Evolutionary conservation across 352 stramenopile genomes (phyloP).

Genomic region (Phytophthora quininea): DNA sequence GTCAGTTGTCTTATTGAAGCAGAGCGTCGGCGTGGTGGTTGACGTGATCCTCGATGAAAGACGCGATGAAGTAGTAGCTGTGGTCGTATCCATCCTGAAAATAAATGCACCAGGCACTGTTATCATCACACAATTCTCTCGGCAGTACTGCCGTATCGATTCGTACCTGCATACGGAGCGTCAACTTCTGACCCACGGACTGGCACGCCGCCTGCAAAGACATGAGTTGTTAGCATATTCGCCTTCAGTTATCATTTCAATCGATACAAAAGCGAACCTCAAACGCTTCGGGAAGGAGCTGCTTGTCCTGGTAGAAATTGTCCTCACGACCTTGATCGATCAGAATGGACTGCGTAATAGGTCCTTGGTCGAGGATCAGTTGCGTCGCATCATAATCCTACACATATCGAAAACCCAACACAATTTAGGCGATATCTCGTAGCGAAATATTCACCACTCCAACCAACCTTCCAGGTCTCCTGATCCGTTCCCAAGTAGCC

Average conservation of each 20-base stretch:
- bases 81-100: conserved; percentile 95
- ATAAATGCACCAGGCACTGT: background rate
- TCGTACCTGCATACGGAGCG: conserved; percentile 69
- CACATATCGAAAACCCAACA: background rate
- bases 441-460: background rate
- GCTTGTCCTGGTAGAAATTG: conserved; percentile 88
- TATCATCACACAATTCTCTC: background rate
- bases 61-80: conserved; percentile 98
- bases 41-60: conserved; percentile 96
- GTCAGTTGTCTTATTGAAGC: conserved; percentile 36
- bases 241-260: background rate
- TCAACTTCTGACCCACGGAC: conserved; percentile 82
- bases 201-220: conserved; percentile 63
- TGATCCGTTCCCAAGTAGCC: conserved; percentile 95
- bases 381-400: conserved; percentile 92
- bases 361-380: conserved; percentile 77
- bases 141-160: background rate
- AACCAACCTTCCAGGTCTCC: conserved; percentile 72
- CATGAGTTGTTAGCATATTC: background rate
- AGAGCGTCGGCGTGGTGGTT: conserved; percentile 93
- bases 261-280: conserved; percentile 33
- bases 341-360: conserved; percentile 77
- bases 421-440: too few species aligned
- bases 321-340: conserved; percentile 92
- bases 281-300: conserved; percentile 92